These are phyloP conservation scores for Penicillium angulare DNA, from an alignment of 495 filamentous ascomycete genomes.

Conservation along the genomic window DNA sequence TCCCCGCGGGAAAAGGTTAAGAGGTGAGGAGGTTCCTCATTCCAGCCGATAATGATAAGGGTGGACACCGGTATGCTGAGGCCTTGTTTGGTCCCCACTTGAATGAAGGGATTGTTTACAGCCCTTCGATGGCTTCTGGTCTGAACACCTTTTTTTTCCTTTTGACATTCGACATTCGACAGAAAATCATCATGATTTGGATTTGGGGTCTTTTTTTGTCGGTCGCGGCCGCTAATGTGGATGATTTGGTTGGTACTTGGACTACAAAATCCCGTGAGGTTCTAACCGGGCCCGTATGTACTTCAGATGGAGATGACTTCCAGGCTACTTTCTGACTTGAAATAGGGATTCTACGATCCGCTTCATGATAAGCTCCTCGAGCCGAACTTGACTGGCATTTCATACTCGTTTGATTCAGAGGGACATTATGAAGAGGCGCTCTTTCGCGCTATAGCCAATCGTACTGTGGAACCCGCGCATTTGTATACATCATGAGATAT, in stretches of 20 bases:
- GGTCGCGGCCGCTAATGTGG: slow-evolving; percentile 33
- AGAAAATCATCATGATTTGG: slow-evolving; percentile 22
- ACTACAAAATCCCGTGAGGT: slow-evolving; percentile 71
- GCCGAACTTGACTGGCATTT: slow-evolving; percentile 70
- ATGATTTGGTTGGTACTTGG: slow-evolving; percentile 70
- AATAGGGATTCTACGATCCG: slow-evolving; percentile 72
- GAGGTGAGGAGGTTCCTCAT: slow-evolving; percentile 7
- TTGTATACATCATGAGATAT: slow-evolving; percentile 4
- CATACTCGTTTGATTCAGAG: slow-evolving; percentile 74
- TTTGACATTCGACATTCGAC: no score
- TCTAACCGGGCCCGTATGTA: slow-evolving; percentile 68
- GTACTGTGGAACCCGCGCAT: slow-evolving; percentile 32
- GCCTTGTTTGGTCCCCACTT: slow-evolving; percentile 18
- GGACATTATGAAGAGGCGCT: slow-evolving; percentile 73
- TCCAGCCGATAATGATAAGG: slow-evolving; percentile 25
- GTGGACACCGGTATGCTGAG: slow-evolving; percentile 14
- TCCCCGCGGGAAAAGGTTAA: slow-evolving; percentile 12
- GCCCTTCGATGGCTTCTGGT: background rate
- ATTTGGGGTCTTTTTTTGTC: slow-evolving; percentile 26
- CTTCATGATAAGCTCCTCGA: slow-evolving; percentile 67
- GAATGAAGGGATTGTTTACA: slow-evolving; percentile 19
- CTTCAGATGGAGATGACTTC: background rate
- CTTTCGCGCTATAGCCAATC: slow-evolving; percentile 72
- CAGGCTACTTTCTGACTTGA: slow-evolving; percentile 1
- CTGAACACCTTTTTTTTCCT: slow-evolving; percentile 6